A percentile compares a stretch with the other conserved stretches of the same genome.
Evolutionary conservation across 2,329 filamentous ascomycete species (phyloP).

Genomic region (Botrytis paeoniae): DNA sequence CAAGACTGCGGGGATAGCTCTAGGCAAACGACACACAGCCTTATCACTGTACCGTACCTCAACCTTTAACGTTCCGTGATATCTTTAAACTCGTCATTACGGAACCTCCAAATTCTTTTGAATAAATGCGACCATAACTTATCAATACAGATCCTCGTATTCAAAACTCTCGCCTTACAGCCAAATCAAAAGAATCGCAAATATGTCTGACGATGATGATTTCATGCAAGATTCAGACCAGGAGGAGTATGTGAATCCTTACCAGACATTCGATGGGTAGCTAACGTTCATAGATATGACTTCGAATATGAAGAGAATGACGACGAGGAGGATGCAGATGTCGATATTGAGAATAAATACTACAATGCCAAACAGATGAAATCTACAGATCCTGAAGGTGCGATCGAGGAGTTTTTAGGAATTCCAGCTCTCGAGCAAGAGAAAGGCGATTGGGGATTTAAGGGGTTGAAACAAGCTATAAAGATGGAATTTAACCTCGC

Average conservation of each 20-base stretch:
- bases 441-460: slow-evolving; percentile 99
- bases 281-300: slow-evolving; percentile 63
- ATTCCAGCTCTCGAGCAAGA: slow-evolving; percentile 81
- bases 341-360: slow-evolving; percentile 99
- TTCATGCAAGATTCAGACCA: slow-evolving; percentile 92
- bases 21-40: slow-evolving; percentile 19
- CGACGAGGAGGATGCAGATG: slow-evolving; percentile 81
- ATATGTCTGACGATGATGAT: slow-evolving; percentile 65
- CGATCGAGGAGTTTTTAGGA: slow-evolving; percentile 87
- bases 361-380: slow-evolving; percentile 99
- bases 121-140: neutral
- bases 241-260: slow-evolving; percentile 61
- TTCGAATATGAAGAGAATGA: slow-evolving; percentile 95
- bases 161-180: neutral
- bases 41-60: slow-evolving; percentile 15
- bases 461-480: slow-evolving; percentile 95
- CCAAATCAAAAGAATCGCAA: slow-evolving; percentile 22
- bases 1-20: slow-evolving; percentile 1
- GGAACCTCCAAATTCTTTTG: neutral
- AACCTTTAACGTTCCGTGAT: neutral
- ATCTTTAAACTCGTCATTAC: neutral
- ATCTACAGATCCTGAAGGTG: slow-evolving; percentile 77
- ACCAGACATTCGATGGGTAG: slow-evolving; percentile 12
- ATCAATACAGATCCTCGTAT: neutral
- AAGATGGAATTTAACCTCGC: slow-evolving; percentile 94